Evolutionary conservation across 176 grass and related monocot species (phyloP), one percentile per base, ranked within the genome.

Genomic region (Eragrostis nindensis): DNA sequence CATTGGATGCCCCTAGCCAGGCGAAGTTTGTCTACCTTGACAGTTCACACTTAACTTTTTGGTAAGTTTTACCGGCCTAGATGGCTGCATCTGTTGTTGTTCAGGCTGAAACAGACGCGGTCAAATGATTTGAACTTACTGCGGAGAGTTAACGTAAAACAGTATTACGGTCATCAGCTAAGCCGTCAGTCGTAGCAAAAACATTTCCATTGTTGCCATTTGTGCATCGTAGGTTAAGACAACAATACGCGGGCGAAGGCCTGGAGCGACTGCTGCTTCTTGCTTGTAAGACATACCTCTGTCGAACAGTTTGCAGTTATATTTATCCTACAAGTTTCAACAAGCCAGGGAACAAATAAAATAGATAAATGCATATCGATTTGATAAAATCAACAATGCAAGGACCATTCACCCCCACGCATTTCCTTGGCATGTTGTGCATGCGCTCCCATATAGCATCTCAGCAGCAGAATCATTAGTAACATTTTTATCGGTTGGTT

Each of bases 1-100:
- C 86, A 74, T 84, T 79, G 81, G 75, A 83, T 83, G 27, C 74
- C 80, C 57, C 57, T 21, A 8, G 5, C 15, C 10, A 27, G 21
- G 48, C 30, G 67, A 27, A 27, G 55, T 30, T 72, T 46, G 22
- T 48, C 50, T 21, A 26, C 18, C 47, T 10, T 68, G 38, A 65
- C 59, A 42, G 63, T 43, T 41, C 18, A 56, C 8, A 12, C 11
- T 26, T 13, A 63, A 21, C 36, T 54, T 46, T 66, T 24, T 24
- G 39, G 16, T 68, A 48, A 55, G 27, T 48, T 81, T 47, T 9
- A 21, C n/a, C 3, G 15, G 8, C 26, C 14, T 30, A 3, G 44
- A 46, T 46, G 29, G 4, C 1, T 71, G 26, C 30, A 9, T 61
- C 68, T 81, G 26, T 38, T 39, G 8, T 57, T 57, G 19, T 49